Percentiles rank a stretch among this genome's conserved stretches.
Evolutionary conservation across 192 early-diverging fungal genomes (phyloP).

Genomic region (Rhizoclosmatium globosum): DNA sequence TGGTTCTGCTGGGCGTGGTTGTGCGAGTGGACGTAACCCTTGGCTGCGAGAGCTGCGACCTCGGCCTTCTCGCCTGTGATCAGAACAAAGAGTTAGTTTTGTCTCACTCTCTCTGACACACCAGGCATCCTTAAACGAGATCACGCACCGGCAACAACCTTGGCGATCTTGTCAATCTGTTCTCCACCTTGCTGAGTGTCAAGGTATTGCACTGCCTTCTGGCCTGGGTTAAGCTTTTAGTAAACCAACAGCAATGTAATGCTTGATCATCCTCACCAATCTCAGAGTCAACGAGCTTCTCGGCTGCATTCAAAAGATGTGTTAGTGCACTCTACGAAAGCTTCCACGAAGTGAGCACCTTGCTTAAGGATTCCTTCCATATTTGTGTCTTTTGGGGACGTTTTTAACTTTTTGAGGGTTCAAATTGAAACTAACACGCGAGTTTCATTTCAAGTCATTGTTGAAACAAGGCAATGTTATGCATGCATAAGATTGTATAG

Average conservation of each 20-base stretch:
- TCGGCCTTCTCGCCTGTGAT: background rate
- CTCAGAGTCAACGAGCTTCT: background rate
- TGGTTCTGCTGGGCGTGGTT: background rate
- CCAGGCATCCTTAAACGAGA: no score
- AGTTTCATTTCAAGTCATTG: no score
- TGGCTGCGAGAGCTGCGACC: background rate
- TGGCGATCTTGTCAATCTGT: slow-evolving; percentile 10
- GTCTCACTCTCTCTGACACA: no score
- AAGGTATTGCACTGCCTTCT: slow-evolving; percentile 4
- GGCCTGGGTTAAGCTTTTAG: background rate
- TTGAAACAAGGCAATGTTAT: no score
- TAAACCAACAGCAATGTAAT: background rate
- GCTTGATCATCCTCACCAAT: background rate
- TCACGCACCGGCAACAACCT: background rate
- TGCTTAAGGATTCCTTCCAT: no score
- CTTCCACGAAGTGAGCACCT: no score
- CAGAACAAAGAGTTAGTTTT: background rate
- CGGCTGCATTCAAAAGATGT: background rate
- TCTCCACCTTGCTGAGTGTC: slow-evolving; percentile 4
- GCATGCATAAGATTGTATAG: no score
- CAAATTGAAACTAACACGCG: no score
- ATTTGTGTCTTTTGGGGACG: no score
- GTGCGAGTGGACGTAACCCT: slow-evolving; percentile 10
- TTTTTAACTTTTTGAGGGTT: no score
- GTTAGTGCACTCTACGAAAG: no score